phyloP scores from a whole-genome alignment of 2,329 filamentous ascomycete species.

The Colletotrichum truncatum region DNA sequence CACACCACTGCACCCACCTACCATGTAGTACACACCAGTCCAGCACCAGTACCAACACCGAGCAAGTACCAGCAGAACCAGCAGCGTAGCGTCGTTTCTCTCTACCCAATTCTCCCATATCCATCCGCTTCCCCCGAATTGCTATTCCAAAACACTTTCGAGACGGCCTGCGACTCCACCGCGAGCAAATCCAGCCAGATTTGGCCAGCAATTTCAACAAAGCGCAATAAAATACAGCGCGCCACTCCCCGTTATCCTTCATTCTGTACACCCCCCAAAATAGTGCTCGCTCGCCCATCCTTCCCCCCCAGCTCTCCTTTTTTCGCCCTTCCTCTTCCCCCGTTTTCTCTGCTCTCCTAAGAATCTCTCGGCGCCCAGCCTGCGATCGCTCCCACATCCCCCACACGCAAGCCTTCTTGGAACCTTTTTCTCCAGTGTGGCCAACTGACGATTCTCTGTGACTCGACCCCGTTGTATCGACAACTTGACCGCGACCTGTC shows the following conservation, averaged over 20 bases:
- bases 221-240: slow-evolving; percentile 18
- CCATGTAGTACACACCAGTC: not conserved
- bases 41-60: slow-evolving; percentile 15
- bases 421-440: slow-evolving; percentile 23
- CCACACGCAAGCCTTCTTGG: slow-evolving; percentile 29
- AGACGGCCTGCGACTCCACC: slow-evolving; percentile 31
- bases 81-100: slow-evolving; percentile 7
- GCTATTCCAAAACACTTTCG: slow-evolving; percentile 35
- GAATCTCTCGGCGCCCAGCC: slow-evolving; percentile 35
- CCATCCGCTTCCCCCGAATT: slow-evolving; percentile 28
- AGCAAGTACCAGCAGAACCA: not conserved
- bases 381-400: slow-evolving; percentile 33
- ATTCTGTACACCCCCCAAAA: slow-evolving; percentile 25
- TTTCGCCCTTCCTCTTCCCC: slow-evolving; percentile 17
- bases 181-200: slow-evolving; percentile 15
- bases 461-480: slow-evolving; percentile 20
- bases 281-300: slow-evolving; percentile 9
- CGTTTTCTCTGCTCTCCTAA: slow-evolving; percentile 8
- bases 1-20: slow-evolving; percentile 9
- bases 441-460: slow-evolving; percentile 8
- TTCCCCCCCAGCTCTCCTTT: slow-evolving; percentile 14
- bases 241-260: not conserved
- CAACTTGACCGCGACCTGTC: slow-evolving; percentile 8
- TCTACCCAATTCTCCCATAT: slow-evolving; percentile 30
- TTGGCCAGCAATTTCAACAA: slow-evolving; percentile 21